Evolutionary conservation across 805 yeast genomes (phyloP).

Genomic region (Kazachstania psychrophila): DNA sequence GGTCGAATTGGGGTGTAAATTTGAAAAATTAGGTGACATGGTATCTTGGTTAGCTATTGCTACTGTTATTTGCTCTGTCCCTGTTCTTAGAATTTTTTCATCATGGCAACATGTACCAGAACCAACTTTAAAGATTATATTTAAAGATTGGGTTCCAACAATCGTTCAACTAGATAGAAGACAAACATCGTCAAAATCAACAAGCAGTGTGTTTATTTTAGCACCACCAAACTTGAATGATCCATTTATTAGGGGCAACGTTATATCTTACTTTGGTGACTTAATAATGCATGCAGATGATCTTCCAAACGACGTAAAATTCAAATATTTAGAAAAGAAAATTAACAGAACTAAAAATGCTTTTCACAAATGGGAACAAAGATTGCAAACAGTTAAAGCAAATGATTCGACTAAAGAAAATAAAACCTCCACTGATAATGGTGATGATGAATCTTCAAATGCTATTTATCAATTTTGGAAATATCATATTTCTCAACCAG

Average conservation of each 20-base stretch:
- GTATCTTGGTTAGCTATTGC: constrained; percentile 91
- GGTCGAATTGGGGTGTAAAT: constrained; percentile 72
- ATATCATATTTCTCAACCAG: constrained; percentile 24
- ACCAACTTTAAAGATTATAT: constrained; percentile 48
- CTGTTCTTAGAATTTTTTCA: constrained; percentile 60
- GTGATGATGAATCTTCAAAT: constrained; percentile 19
- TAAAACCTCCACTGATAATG: neutral
- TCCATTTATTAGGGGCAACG: constrained; percentile 62
- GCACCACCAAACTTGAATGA: constrained; percentile 85
- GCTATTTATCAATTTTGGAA: constrained; percentile 26
- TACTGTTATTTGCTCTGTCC: constrained; percentile 70
- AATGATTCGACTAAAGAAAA: neutral
- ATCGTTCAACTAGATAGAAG: constrained; percentile 80
- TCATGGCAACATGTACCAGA: constrained; percentile 70
- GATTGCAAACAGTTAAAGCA: constrained; percentile 29
- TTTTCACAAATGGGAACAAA: constrained; percentile 75
- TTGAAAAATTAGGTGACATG: constrained; percentile 82
- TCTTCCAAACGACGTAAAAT: constrained; percentile 20
- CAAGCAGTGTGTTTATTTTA: constrained; percentile 52
- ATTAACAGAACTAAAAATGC: constrained; percentile 63
- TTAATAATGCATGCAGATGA: constrained; percentile 41
- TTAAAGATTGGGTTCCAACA: constrained; percentile 87
- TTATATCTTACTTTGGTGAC: constrained; percentile 88
- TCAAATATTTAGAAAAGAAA: constrained; percentile 48
- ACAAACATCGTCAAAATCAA: constrained; percentile 47